These are phyloP conservation scores for Salix arbutifolia DNA, from an alignment of 345 rosid genomes.

Conservation along the genomic window DNA sequence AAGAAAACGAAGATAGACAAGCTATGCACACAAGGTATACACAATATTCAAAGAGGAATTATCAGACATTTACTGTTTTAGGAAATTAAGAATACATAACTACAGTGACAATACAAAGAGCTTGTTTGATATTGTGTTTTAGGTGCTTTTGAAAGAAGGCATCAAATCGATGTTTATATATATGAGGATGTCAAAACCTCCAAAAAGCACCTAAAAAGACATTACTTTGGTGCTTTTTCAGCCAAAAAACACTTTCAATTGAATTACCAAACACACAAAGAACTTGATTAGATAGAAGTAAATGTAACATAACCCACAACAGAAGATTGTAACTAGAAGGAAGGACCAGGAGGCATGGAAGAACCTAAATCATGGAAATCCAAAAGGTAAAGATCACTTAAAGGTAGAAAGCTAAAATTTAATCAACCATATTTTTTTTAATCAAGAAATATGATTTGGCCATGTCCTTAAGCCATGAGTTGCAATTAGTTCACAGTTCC, in stretches of 20 bases:
- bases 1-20: not conserved
- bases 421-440: not conserved
- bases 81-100: not conserved
- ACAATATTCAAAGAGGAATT: not conserved
- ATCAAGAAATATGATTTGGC: not conserved
- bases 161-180: too few relatives aligned
- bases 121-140: not conserved
- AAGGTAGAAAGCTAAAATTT: not conserved
- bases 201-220: not conserved
- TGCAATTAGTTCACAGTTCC: not conserved
- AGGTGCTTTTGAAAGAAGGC: not conserved
- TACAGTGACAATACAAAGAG: not conserved
- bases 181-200: not conserved
- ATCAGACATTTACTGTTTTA: not conserved
- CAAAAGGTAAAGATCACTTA: not conserved
- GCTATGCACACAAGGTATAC: not conserved
- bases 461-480: not conserved
- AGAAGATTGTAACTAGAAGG: not conserved
- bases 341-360: not conserved
- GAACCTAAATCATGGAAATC: not conserved
- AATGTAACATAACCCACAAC: not conserved
- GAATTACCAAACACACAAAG: not conserved
- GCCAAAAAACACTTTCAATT: not conserved
- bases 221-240: not conserved
- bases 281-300: not conserved